Base-by-base conservation (phyloP, 78 protist genomes). In the Speleostelium caveatum region DNA sequence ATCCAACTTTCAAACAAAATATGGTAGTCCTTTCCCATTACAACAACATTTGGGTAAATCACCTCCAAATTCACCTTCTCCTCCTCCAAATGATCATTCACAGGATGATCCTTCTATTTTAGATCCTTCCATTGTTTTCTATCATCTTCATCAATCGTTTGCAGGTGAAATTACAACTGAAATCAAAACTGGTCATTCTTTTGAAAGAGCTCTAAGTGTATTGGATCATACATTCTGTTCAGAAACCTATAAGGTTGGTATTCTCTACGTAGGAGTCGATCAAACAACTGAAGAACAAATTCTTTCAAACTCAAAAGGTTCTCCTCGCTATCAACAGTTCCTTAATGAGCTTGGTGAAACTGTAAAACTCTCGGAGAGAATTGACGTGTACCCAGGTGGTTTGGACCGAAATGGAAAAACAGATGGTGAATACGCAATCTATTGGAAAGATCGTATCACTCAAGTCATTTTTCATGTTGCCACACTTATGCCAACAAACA, bases 351-450 rank as follows among this genome's bases (percentile, higher is more conserved):
- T 91, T 0, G 95, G 95, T 36, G 86, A 71, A 36, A 78, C 71
- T 6, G 41, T 91, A 2, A 22, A 66, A 22, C n/a, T 91, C 1
- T 45, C 87, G 1, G 95, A 91, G 19, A 22, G 92, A 33, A 35
- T 73, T 8, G 87, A 80, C 39, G 86, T 91, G 7, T 91, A 91
- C 65, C 87, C 95, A 19, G 95, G 95, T 53, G 95, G 95, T 26
- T 42, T 91, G 36, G 90, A 80, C 77, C 62, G 94, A 22, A 75
- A 24, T 38, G 86, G 83, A 21, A 80, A 79, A 45, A 65, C 95
- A 2, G 95, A 91, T 60, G 95, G 95, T 49, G 95, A 91, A 26
- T 56, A 60, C 38, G 2, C 87, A 35, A 79, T 91, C 22, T 73
- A 91, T 67, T 91, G 95, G 95, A 77, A 66, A 42, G 86, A 91